Evolutionary conservation across 2,329 filamentous ascomycete species (phyloP).

Genomic region (Pseudogymnoascus pannorum): DNA sequence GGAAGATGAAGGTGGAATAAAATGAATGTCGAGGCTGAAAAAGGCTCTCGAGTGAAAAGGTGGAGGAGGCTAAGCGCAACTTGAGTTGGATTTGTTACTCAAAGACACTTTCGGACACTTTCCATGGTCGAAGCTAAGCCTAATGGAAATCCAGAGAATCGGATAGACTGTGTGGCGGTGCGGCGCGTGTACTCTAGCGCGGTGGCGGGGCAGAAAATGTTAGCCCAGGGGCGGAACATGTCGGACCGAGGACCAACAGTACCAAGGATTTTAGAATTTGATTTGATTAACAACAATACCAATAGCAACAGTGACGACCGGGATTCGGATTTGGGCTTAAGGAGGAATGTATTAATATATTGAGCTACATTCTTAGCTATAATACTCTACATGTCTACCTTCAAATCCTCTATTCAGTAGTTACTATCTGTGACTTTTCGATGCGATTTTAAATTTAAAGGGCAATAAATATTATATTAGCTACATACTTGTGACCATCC

Average conservation of each 20-base stretch:
- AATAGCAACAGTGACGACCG: too few relatives aligned
- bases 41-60: constrained; percentile 5
- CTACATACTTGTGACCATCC: not conserved
- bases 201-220: constrained; percentile 2
- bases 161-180: constrained; percentile 8
- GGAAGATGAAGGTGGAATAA: not conserved
- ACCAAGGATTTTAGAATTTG: too few relatives aligned
- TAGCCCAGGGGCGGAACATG: not conserved
- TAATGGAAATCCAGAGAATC: constrained; percentile 10
- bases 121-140: constrained; percentile 6
- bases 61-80: constrained; percentile 6
- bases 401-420: too few relatives aligned
- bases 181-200: too few relatives aligned
- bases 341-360: too few relatives aligned
- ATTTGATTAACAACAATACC: too few relatives aligned
- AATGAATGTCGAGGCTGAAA: constrained; percentile 10
- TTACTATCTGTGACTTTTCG: too few relatives aligned
- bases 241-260: not conserved
- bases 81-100: constrained; percentile 5
- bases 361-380: too few relatives aligned
- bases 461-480: not conserved
- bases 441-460: not conserved
- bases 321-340: too few relatives aligned
- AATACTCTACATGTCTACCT: too few relatives aligned
- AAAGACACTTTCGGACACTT: not conserved